Evolutionary conservation across 164 flowering plant genomes (phyloP).

Genomic region (Saururus chinensis): DNA sequence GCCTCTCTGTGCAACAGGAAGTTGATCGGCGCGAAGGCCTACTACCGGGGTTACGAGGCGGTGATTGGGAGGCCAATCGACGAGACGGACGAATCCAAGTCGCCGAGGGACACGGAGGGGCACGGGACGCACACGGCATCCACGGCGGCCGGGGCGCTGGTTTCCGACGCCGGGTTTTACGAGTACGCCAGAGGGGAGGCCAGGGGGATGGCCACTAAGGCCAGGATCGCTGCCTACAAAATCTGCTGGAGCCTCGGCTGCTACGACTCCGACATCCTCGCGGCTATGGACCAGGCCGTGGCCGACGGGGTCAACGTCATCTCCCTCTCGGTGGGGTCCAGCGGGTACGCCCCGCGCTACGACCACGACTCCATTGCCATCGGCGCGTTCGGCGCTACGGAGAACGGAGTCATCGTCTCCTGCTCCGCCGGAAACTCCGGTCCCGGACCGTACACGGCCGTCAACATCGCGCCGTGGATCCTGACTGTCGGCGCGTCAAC

Average conservation of each 20-base stretch:
- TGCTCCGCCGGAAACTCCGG: constrained; percentile 92
- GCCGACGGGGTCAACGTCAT: constrained; percentile 75
- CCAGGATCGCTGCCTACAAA: constrained; percentile 24
- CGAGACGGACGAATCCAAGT: constrained; percentile 32
- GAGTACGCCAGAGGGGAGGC: constrained; percentile 58
- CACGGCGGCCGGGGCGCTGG: constrained; percentile 67
- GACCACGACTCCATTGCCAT: constrained; percentile 53
- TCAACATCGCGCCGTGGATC: constrained; percentile 85
- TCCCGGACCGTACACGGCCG: constrained; percentile 36
- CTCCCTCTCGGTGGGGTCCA: constrained; percentile 67
- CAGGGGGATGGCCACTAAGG: constrained; percentile 73
- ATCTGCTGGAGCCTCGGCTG: constrained; percentile 20
- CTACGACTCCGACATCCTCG: constrained; percentile 21
- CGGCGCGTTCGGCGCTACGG: constrained; percentile 17
- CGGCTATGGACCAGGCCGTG: constrained; percentile 24
- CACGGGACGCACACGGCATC: constrained; percentile 94
- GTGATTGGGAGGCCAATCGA: constrained; percentile 17
- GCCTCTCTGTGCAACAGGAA: constrained; percentile 51
- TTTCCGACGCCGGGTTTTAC: constrained; percentile 42
- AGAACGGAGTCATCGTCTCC: constrained; percentile 5
- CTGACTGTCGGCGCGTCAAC: constrained; percentile 91
- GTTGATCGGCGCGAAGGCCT: constrained; percentile 67
- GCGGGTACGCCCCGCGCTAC: constrained; percentile 22
- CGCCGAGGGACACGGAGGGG: constrained; percentile 83
- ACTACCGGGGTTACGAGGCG: constrained; percentile 41